Percentiles rank a stretch among this genome's conserved stretches.
Conservation (phyloP, 176 grass and related monocot species). For the Aegilops longissima region DNA sequence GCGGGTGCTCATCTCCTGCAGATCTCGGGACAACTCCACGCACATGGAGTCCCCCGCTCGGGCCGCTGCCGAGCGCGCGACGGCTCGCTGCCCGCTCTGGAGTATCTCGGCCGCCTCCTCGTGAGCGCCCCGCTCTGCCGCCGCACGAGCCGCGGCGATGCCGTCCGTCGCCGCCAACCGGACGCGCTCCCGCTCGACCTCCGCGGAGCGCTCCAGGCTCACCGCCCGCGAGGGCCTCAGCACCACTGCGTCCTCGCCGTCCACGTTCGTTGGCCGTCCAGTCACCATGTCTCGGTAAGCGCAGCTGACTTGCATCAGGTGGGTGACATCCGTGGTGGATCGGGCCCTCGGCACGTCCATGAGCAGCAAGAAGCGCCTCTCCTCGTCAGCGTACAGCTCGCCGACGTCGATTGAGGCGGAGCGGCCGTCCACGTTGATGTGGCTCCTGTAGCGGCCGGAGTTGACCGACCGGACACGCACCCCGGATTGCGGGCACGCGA, state of each 20-base stretch:
- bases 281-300: constrained; percentile 61
- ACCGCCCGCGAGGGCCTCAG: constrained; percentile 19
- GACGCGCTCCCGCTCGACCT: constrained; percentile 62
- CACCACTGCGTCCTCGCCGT: constrained; percentile 42
- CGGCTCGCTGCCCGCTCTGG: constrained; percentile 5
- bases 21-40: constrained; percentile 40
- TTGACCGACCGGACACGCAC: constrained; percentile 44
- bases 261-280: constrained; percentile 35
- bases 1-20: constrained; percentile 59
- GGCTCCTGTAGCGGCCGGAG: constrained; percentile 60
- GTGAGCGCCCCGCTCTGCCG: constrained; percentile 47
- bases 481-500: constrained; percentile 49
- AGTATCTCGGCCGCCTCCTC: constrained; percentile 48
- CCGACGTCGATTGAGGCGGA: constrained; percentile 59
- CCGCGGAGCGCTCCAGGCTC: constrained; percentile 26
- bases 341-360: constrained; percentile 44
- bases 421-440: constrained; percentile 34
- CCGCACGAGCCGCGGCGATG: constrained; percentile 40
- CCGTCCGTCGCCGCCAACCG: constrained; percentile 29
- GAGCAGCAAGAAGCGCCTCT: constrained; percentile 75
- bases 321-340: constrained; percentile 6
- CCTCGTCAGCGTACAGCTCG: constrained; percentile 87
- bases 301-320: constrained; percentile 50
- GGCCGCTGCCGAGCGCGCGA: constrained; percentile 35
- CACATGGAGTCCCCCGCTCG: constrained; percentile 42